These are phyloP conservation scores for Candida ovalis DNA, from an alignment of 805 yeast genomes.

Conservation along the genomic window DNA sequence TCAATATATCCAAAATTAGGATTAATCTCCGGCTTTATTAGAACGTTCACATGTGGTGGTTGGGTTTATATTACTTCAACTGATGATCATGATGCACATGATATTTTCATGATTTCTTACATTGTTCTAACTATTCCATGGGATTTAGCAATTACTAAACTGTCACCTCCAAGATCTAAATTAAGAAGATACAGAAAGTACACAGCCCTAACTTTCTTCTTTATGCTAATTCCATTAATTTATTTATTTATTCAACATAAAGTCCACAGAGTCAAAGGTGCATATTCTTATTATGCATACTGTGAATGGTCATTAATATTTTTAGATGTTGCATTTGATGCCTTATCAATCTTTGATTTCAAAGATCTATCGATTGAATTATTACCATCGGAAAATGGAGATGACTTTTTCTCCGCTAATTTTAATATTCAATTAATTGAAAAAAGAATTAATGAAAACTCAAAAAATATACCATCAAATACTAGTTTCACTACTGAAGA, in stretches of 20 bases:
- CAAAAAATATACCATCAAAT: neutral
- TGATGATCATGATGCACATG: conserved; percentile 96
- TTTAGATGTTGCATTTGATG: conserved; percentile 80
- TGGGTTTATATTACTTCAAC: conserved; percentile 98
- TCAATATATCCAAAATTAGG: conserved; percentile 39
- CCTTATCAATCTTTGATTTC: conserved; percentile 74
- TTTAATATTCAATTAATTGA: conserved; percentile 19
- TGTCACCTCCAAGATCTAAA: conserved; percentile 43
- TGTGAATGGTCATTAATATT: conserved; percentile 90
- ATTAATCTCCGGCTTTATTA: conserved; percentile 64
- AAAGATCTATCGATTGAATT: conserved; percentile 50
- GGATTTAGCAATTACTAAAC: conserved; percentile 59
- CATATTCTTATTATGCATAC: conserved; percentile 91
- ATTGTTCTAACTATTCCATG: conserved; percentile 89
- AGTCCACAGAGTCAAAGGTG: conserved; percentile 84
- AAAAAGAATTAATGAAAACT: neutral
- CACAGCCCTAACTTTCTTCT: conserved; percentile 63
- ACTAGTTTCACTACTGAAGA: conserved; percentile 1
- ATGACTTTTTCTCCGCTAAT: conserved; percentile 25
- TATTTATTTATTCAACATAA: conserved; percentile 92
- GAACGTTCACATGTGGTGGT: conserved; percentile 96
- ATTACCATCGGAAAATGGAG: conserved; percentile 20
- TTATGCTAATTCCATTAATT: conserved; percentile 72
- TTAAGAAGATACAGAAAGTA: conserved; percentile 48
- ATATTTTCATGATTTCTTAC: conserved; percentile 90